Conservation (phyloP, 305 asterid genomes). For the Nicotiana rustica region DNA sequence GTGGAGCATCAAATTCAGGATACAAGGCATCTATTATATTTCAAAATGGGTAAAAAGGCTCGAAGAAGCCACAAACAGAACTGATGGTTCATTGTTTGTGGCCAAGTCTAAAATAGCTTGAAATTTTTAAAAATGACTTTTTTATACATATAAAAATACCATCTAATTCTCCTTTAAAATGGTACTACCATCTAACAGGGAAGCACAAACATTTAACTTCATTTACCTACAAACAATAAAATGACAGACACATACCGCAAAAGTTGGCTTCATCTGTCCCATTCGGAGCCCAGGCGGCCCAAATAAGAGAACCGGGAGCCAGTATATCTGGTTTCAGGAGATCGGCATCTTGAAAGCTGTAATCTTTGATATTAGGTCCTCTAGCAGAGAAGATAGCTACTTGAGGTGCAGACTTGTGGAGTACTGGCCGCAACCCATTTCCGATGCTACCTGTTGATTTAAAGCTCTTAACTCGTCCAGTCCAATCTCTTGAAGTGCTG, state of each 20-base stretch:
- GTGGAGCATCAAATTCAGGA: conserved; percentile 29
- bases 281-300: conserved; percentile 99
- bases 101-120: conserved; percentile 12
- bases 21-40: conserved; percentile 8
- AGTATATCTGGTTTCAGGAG: conserved; percentile 95
- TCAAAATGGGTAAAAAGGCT: neutral
- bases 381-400: conserved; percentile 97
- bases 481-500: conserved; percentile 93
- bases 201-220: neutral
- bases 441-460: conserved; percentile 88
- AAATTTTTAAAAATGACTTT: neutral
- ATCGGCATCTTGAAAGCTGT: conserved; percentile 94
- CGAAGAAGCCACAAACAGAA: neutral
- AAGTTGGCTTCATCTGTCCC: conserved; percentile 97
- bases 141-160: neutral
- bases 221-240: neutral
- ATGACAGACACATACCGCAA: conserved; percentile 58
- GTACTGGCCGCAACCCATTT: conserved; percentile 85
- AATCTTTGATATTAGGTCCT: conserved; percentile 95
- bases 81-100: conserved; percentile 4
- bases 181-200: neutral
- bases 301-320: conserved; percentile 96
- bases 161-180: neutral
- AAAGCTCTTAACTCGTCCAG: conserved; percentile 89
- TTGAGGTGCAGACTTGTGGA: conserved; percentile 94